Conservation (phyloP, 1,284 basidiomycete genomes). For the Ceratobasidium theobromae region DNA sequence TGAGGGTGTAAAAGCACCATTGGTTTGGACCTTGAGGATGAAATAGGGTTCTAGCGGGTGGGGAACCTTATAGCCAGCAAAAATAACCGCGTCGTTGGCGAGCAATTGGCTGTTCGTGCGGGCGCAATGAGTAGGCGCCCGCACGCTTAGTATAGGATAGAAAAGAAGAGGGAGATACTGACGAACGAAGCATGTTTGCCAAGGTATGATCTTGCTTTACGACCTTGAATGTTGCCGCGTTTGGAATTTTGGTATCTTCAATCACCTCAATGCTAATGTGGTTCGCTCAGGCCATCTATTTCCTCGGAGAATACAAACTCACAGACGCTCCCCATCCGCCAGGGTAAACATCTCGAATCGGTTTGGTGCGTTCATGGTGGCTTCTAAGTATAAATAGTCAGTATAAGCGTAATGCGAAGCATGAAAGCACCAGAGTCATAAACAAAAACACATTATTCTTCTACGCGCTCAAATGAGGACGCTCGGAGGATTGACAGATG, state of each 20-base stretch:
- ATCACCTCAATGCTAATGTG: slow-evolving; percentile 79
- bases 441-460: slow-evolving; percentile 38
- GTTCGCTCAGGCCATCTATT: neutral
- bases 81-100: slow-evolving; percentile 80
- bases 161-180: slow-evolving; percentile 45
- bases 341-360: slow-evolving; percentile 91
- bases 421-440: slow-evolving; percentile 37
- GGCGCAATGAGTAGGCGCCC: slow-evolving; percentile 15
- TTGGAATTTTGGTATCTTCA: slow-evolving; percentile 97
- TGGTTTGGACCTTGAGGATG: slow-evolving; percentile 92
- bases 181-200: slow-evolving; percentile 94
- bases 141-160: slow-evolving; percentile 20
- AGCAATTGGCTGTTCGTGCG: slow-evolving; percentile 72
- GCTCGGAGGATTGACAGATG: slow-evolving; percentile 59
- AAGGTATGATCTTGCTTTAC: slow-evolving; percentile 98
- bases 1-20: slow-evolving; percentile 82
- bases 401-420: slow-evolving; percentile 33
- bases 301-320: slow-evolving; percentile 45
- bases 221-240: slow-evolving; percentile 91
- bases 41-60: slow-evolving; percentile 95
- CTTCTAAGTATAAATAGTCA: slow-evolving; percentile 41
- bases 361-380: slow-evolving; percentile 85
- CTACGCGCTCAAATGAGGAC: slow-evolving; percentile 38
- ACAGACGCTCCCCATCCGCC: slow-evolving; percentile 91
- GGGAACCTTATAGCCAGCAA: slow-evolving; percentile 97